phyloP scores from a whole-genome alignment of 371 early-diverging fungal species.

The Encephalitozoon romaleae region DNA sequence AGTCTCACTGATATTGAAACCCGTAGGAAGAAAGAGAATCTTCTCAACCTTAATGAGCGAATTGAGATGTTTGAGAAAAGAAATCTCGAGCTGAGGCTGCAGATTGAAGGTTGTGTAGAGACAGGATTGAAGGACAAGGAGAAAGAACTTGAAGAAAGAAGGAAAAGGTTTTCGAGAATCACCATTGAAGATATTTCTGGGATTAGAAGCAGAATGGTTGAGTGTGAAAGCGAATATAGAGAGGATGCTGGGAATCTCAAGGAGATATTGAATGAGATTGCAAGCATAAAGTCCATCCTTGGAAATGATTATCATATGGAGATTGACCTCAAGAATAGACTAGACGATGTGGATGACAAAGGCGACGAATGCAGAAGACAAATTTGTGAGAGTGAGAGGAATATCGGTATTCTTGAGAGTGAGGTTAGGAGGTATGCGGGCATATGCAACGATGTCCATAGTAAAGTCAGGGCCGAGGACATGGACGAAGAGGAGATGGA shows the following conservation, averaged over 20 bases:
- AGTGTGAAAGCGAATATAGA: constrained; percentile 25
- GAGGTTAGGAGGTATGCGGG: constrained; percentile 63
- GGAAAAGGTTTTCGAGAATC: constrained; percentile 13
- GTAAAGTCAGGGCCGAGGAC: constrained; percentile 35
- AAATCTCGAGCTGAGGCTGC: constrained; percentile 43
- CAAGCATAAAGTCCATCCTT: constrained; percentile 30
- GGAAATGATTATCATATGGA: constrained; percentile 50
- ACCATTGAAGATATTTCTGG: constrained; percentile 8
- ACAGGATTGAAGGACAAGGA: not conserved
- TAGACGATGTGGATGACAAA: constrained; percentile 35
- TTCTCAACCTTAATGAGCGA: constrained; percentile 29
- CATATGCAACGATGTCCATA: constrained; percentile 45
- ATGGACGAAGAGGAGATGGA: constrained; percentile 59
- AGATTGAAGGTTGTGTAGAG: not conserved
- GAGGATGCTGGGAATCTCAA: not conserved
- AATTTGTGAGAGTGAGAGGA: not conserved
- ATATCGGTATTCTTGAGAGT: not conserved
- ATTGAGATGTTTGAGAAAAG: constrained; percentile 46
- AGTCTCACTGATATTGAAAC: not conserved
- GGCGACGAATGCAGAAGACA: not conserved
- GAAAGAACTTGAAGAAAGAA: constrained; percentile 1
- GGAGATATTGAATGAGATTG: constrained; percentile 15
- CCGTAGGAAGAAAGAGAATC: not conserved
- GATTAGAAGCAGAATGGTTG: not conserved
- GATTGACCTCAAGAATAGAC: constrained; percentile 32